Evolutionary conservation across 495 filamentous ascomycete species (phyloP), one percentile per base, ranked within the genome.

Genomic region (Pseudotulostoma volvatum): DNA sequence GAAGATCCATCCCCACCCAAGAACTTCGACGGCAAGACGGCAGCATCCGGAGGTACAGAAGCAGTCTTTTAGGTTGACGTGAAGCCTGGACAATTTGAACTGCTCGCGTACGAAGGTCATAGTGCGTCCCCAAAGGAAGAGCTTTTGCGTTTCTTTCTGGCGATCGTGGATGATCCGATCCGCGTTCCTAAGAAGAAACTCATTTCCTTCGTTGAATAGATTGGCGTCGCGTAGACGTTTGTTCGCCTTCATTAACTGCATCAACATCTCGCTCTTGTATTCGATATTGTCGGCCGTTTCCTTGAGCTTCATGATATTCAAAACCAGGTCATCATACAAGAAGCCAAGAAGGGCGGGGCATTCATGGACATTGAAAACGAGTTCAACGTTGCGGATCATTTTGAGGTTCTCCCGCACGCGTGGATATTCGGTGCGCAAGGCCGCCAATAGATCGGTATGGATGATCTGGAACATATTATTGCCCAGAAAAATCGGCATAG

Each of bases 401-500:
- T 31, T 35, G 18, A 44, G 30, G 39, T 41, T 36, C 14, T 30
- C 11, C 13, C 7, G 3, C 33, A 41, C 32, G 18, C 39, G 39
- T n/a, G 5, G 3, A 18, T 35, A 5, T 31, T 46, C 36, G 4
- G 4, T 19, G 13, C 18, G n/a, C 2, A 37, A 11, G 18, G 31
- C 33, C 18, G 23, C 39, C 0, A 46, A 28, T n/a, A 43, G 11
- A 15, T 43, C 34, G 14, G 42, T 19, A 4, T 42, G 31, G 2
- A 34, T 35, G 25, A 48, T 34, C 2, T 31, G 33, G 20, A 46
- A 49, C 21, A 33, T 42, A 34, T 49, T 49, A 16, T 40, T 34
- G 25, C 43, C 14, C 14, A 49, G 40, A 37, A 42, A 49, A 21
- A 49, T 43, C 23, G 43, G 43, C 36, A 39, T 43, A 8, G 46